Evolutionary conservation across 345 rosid species (phyloP).

Genomic region (Draba incana): DNA sequence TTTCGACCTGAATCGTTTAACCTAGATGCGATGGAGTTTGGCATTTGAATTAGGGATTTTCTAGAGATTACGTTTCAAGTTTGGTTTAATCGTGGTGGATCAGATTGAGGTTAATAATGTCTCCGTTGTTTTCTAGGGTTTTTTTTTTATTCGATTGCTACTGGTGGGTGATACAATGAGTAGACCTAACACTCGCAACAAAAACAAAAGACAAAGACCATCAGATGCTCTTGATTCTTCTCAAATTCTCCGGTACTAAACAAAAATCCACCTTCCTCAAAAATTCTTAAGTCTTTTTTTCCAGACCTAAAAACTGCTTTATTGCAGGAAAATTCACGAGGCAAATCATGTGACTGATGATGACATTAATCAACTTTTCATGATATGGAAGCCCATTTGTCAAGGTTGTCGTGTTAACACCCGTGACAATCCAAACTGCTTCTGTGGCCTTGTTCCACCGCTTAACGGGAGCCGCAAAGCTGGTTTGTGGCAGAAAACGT

Average conservation of each 20-base stretch:
- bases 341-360: constrained; percentile 60
- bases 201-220: constrained; percentile 64
- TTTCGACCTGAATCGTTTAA: constrained; percentile 17
- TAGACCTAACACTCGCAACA: constrained; percentile 71
- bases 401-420: constrained; percentile 94
- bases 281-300: neutral
- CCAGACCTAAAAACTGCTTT: constrained; percentile 1
- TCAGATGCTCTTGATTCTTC: constrained; percentile 54
- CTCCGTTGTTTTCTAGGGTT: constrained; percentile 37
- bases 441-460: constrained; percentile 85
- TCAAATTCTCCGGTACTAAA: constrained; percentile 40
- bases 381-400: constrained; percentile 76
- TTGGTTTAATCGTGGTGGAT: constrained; percentile 6
- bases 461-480: constrained; percentile 79
- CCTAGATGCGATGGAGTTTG: constrained; percentile 32
- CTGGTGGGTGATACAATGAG: constrained; percentile 56
- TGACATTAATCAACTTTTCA: constrained; percentile 71
- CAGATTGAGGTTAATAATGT: constrained; percentile 20
- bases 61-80: neutral
- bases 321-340: constrained; percentile 73
- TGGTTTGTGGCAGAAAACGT: constrained; percentile 92
- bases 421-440: constrained; percentile 94
- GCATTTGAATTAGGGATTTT: constrained; percentile 25
- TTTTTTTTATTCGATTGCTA: constrained; percentile 10
- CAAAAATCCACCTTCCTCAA: neutral